phyloP scores from a whole-genome alignment of 176 grass and related monocot species.

The Saccharum officinarum region DNA sequence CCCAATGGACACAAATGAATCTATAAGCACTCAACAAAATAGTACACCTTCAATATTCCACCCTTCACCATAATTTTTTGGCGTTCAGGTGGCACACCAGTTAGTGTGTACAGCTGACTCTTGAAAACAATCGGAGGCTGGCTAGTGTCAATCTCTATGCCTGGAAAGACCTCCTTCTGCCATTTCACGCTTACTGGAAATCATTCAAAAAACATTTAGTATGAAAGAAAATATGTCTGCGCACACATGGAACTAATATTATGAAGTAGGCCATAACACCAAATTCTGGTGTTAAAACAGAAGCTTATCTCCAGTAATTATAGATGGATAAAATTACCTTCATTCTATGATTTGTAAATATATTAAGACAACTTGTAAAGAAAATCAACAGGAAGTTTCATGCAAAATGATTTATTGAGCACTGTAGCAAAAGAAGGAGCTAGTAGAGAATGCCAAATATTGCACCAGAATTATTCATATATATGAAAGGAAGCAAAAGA shows the following conservation, averaged over 20 bases:
- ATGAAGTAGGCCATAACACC: neutral
- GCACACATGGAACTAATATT: constrained; percentile 11
- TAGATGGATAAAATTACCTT: neutral
- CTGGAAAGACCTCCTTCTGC: constrained; percentile 85
- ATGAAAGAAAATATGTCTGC: neutral
- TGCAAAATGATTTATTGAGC: neutral
- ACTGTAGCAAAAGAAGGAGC: neutral
- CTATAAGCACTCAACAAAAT: constrained; percentile 26
- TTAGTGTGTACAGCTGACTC: constrained; percentile 86
- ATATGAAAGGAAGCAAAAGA: neutral
- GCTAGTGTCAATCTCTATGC: constrained; percentile 87
- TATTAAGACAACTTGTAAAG: constrained; percentile 4
- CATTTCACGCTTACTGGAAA: constrained; percentile 96
- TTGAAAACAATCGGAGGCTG: constrained; percentile 95
- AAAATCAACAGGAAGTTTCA: neutral
- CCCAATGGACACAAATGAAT: neutral
- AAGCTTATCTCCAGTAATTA: neutral
- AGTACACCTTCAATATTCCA: constrained; percentile 85
- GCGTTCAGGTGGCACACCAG: constrained; percentile 90
- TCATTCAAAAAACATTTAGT: constrained; percentile 19
- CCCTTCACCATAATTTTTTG: constrained; percentile 99
- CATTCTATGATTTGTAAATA: neutral
- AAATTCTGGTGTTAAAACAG: neutral
- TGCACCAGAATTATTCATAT: constrained; percentile 4
- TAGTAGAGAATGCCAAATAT: neutral